phyloP scores from a whole-genome alignment of 2,329 filamentous ascomycete genomes.

The Epichloe sylvatica region DNA sequence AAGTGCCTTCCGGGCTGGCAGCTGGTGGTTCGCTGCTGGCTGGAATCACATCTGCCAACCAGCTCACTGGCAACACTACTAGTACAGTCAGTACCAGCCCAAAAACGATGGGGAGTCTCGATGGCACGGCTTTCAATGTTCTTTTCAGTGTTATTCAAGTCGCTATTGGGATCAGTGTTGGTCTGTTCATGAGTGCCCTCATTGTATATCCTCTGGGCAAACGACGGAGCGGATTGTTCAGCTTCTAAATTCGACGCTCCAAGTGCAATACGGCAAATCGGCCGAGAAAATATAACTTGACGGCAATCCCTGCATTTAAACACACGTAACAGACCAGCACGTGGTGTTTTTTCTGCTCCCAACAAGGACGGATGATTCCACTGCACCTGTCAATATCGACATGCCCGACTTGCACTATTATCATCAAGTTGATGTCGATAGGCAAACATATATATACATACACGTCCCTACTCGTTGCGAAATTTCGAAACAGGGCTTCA shows the following conservation, averaged over 20 bases:
- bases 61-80: slow-evolving; percentile 32
- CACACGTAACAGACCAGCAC: too few relatives aligned
- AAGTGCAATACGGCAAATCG: neutral
- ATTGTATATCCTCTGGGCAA: slow-evolving; percentile 44
- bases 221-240: slow-evolving; percentile 42
- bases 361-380: too few relatives aligned
- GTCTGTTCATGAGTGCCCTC: slow-evolving; percentile 41
- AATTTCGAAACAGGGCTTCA: neutral
- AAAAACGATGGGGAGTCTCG: slow-evolving; percentile 18
- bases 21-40: slow-evolving; percentile 44
- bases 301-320: neutral
- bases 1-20: slow-evolving; percentile 49
- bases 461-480: neutral
- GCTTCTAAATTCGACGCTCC: slow-evolving; percentile 24
- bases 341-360: neutral
- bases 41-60: slow-evolving; percentile 42
- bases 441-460: neutral
- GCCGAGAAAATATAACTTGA: too few relatives aligned
- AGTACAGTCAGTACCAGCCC: slow-evolving; percentile 1
- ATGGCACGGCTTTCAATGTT: slow-evolving; percentile 37
- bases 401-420: neutral
- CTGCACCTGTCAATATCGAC: neutral
- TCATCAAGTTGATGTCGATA: neutral
- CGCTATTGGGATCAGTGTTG: slow-evolving; percentile 48
- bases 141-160: slow-evolving; percentile 46